Conservation (phyloP, 305 asterid species). For the Fraxinus sp. region DNA sequence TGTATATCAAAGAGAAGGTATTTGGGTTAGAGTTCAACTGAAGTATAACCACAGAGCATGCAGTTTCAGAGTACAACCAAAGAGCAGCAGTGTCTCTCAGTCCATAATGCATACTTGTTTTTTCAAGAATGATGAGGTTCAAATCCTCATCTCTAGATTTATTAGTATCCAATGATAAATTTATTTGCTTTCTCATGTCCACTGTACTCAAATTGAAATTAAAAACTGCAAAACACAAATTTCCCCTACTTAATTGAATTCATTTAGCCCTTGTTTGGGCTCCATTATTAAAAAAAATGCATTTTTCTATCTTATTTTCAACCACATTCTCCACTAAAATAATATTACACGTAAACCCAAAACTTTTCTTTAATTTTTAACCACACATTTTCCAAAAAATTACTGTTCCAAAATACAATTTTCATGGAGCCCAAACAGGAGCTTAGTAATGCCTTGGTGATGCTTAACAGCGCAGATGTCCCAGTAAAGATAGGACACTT, state of each 20-base stretch:
- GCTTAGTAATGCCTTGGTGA: too few species aligned
- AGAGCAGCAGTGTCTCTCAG: background rate
- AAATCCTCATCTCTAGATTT: background rate
- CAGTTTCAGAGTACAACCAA: background rate
- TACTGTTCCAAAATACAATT: too few species aligned
- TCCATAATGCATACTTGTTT: background rate
- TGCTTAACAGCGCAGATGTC: too few species aligned
- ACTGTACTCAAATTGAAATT: background rate
- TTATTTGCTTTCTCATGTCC: background rate
- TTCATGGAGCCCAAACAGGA: too few species aligned
- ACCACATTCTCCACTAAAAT: background rate
- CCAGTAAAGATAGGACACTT: background rate
- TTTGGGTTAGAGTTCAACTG: background rate
- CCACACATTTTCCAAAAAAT: too few species aligned
- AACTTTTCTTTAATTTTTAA: too few species aligned
- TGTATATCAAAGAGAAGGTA: slow-evolving; percentile 12
- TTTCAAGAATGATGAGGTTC: background rate
- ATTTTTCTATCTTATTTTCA: background rate
- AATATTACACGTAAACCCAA: too few species aligned
- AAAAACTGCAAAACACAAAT: background rate
- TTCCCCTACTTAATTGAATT: slow-evolving; percentile 5
- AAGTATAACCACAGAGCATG: background rate
- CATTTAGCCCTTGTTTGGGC: background rate
- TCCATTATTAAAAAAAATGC: background rate
- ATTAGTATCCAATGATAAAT: slow-evolving; percentile 2